phyloP scores from a whole-genome alignment of 1,284 basidiomycete genomes.

The Trametes versicolor region DNA sequence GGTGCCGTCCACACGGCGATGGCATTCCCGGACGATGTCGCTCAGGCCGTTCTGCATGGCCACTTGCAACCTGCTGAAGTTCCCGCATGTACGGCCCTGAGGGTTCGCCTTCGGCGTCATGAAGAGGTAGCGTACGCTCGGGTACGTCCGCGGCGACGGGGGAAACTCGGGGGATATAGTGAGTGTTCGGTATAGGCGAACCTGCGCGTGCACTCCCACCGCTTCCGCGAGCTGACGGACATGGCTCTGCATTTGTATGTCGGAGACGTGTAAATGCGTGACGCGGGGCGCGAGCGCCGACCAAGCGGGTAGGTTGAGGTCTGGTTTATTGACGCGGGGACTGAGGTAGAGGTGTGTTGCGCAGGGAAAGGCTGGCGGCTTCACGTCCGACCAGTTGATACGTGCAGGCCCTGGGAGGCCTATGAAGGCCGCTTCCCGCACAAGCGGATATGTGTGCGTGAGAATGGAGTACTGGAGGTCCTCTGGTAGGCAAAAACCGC shows the following conservation, averaged over 20 bases:
- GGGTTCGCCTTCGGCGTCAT: neutral
- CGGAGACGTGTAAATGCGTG: neutral
- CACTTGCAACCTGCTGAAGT: neutral
- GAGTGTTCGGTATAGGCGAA: too few species aligned
- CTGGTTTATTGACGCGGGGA: neutral
- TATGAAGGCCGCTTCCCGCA: neutral
- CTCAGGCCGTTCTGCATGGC: neutral
- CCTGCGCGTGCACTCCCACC: neutral
- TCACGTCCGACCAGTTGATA: neutral
- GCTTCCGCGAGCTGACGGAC: neutral
- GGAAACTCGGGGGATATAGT: neutral
- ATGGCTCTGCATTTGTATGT: too few species aligned
- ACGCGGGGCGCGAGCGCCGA: neutral
- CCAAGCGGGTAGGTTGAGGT: neutral
- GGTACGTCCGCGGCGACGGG: neutral
- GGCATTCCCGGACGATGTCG: neutral
- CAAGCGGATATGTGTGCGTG: neutral
- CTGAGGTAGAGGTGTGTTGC: neutral
- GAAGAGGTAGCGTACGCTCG: neutral
- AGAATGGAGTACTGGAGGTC: neutral
- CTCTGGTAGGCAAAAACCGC: neutral
- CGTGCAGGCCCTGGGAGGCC: neutral
- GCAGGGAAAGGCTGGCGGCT: neutral
- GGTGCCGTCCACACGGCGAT: neutral
- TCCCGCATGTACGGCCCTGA: neutral